Evolutionary conservation across 768 basidiomycete genomes (phyloP), one percentile per base, ranked within the genome.

Genomic region (Xerocomus potaroensis): DNA sequence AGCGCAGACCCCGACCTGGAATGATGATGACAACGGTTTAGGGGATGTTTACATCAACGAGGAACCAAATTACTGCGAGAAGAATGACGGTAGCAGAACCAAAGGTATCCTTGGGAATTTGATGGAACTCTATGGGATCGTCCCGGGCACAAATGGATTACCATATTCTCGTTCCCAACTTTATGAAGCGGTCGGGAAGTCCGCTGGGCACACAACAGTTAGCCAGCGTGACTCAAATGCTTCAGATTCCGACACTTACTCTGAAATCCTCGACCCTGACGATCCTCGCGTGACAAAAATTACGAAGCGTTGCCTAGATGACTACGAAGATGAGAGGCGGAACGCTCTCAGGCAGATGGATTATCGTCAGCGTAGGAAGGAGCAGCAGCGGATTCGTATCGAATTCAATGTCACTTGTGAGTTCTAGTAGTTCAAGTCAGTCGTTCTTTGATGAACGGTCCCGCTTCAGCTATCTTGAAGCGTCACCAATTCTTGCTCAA

Each of bases 401-500:
- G 81, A 87, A 56, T 87, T 83, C 61, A 88, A 89, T 55, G 71
- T 88, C 42, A 78, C 82, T 29, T 80, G 87, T 87, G 60, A 58
- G 72, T 64, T 65, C 58, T 35, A 26, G 9, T 30, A 19, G 47
- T 21, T 40, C 29, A 18, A 40, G 41, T 35, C 33, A 35, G 40
- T 26, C 48, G 22, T 48, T 7, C 27, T 23, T 30, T 47, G 33
- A 48, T 27, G 27, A 19, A 19, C 22, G 19, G 48, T 12, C 26
- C 21, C n/a, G 35, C 19, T 56, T 29, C 48, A 83, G 92, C 88
- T 12, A 81, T 92, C 63, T 68, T 86, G 35, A 78, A 84, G 50
- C 78, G 94, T 46, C 91, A 94, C 54, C 80, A 81, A 45, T 97
- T 95, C 68, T 68, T 96, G 27, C 77, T 92, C 62, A 90, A 82